Percentiles rank a stretch among this genome's conserved stretches.
These are phyloP conservation scores for Ogataea sp. DNA, from an alignment of 805 yeast genomes.

Conservation along the genomic window DNA sequence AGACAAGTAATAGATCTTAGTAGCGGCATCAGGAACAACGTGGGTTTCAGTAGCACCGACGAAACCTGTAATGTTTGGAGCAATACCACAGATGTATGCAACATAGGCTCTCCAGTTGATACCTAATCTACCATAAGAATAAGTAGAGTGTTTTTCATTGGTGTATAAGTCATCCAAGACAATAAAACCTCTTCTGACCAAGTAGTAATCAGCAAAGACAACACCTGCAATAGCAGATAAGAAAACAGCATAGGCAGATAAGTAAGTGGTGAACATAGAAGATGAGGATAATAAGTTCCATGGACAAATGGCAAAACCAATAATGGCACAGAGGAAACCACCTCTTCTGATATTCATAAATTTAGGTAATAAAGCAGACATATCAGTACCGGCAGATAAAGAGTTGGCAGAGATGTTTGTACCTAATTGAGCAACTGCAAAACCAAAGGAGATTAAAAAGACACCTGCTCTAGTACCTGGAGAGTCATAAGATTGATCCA, in stretches of 20 bases:
- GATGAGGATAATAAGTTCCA: conserved; percentile 72
- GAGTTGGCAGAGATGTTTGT: conserved; percentile 71
- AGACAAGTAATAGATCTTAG: conserved; percentile 61
- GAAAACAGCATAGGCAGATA: conserved; percentile 77
- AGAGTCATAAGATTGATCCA: conserved; percentile 34
- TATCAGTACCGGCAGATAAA: conserved; percentile 65
- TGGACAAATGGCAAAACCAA: conserved; percentile 70
- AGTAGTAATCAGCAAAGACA: conserved; percentile 56
- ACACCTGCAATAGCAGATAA: conserved; percentile 80
- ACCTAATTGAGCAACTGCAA: conserved; percentile 71
- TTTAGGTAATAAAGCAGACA: conserved; percentile 56
- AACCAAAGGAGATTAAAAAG: conserved; percentile 61
- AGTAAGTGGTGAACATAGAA: conserved; percentile 68
- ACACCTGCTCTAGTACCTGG: conserved; percentile 73
- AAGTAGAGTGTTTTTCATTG: conserved; percentile 34
- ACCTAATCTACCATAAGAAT: conserved; percentile 57
- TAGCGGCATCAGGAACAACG: conserved; percentile 70
- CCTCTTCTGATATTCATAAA: conserved; percentile 74
- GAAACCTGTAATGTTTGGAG: conserved; percentile 82
- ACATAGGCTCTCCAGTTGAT: conserved; percentile 77
- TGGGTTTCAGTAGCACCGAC: conserved; percentile 74
- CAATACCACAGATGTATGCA: conserved; percentile 74
- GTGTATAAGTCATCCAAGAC: conserved; percentile 57
- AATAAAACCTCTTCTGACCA: conserved; percentile 67
- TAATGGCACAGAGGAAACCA: conserved; percentile 63